phyloP scores from a whole-genome alignment of 352 stramenopile genomes.

The Globisporangium rhizosaccharum region DNA sequence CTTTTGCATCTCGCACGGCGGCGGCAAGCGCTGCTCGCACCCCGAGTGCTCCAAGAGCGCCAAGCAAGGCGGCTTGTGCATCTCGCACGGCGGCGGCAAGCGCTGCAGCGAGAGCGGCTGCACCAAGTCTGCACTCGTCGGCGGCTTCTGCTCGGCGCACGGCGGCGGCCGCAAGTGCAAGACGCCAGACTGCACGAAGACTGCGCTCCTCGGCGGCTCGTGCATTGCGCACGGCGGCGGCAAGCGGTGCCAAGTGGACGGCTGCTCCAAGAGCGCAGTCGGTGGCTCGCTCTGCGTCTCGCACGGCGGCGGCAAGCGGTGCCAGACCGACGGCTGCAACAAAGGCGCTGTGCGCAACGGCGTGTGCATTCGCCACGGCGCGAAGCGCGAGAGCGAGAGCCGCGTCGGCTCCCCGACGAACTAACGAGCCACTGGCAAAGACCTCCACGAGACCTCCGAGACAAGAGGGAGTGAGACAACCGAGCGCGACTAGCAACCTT shows the following conservation, averaged over 20 bases:
- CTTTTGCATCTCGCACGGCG: constrained; percentile 70
- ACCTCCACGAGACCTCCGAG: neutral
- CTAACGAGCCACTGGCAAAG: neutral
- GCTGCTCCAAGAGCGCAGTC: constrained; percentile 64
- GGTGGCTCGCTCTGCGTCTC: constrained; percentile 63
- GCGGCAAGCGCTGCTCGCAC: constrained; percentile 63
- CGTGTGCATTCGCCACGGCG: constrained; percentile 83
- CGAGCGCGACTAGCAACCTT: neutral
- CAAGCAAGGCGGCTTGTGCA: constrained; percentile 78
- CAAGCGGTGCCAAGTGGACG: constrained; percentile 68
- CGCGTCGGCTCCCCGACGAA: constrained; percentile 10
- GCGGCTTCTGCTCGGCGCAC: constrained; percentile 80
- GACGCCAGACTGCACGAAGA: constrained; percentile 68
- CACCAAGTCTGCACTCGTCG: constrained; percentile 77
- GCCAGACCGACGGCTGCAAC: constrained; percentile 69
- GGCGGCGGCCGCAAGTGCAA: constrained; percentile 76
- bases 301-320: constrained; percentile 69
- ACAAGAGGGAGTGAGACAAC: neutral
- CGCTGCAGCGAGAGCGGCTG: constrained; percentile 66
- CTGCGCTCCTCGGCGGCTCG: constrained; percentile 61
- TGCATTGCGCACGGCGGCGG: constrained; percentile 81
- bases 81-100: constrained; percentile 80
- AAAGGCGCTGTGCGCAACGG: constrained; percentile 80
- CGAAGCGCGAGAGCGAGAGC: constrained; percentile 47
- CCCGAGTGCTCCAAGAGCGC: constrained; percentile 79